A percentile compares a stretch with the other conserved stretches of the same genome.
Conservation (phyloP, 495 filamentous ascomycete genomes). For the Thermothielavioides terrestris region DNA sequence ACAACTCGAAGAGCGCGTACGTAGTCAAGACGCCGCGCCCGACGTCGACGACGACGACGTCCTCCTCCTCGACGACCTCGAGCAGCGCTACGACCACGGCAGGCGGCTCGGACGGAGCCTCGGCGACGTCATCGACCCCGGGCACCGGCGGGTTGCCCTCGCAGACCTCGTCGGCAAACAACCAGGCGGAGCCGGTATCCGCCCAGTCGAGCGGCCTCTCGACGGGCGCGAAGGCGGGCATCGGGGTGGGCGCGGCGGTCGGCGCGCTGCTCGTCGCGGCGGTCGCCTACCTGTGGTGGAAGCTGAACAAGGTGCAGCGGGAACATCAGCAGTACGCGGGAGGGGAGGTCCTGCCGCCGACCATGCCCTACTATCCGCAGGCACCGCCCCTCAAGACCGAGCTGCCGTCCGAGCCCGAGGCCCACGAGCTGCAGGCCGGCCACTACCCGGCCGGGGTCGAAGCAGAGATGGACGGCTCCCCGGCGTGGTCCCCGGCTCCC, state of each 20-base stretch:
- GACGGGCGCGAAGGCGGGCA: neutral
- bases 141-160: too few relatives aligned
- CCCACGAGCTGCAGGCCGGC: neutral
- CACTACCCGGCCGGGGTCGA: neutral
- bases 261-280: neutral
- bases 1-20: neutral
- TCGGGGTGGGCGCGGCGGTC: neutral
- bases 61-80: neutral
- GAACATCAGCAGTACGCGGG: too few relatives aligned
- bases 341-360: too few relatives aligned
- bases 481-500: too few relatives aligned
- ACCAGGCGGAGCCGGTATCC: neutral
- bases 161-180: too few relatives aligned
- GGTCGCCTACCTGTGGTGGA: neutral
- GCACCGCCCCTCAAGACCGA: neutral
- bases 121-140: too few relatives aligned
- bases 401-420: neutral
- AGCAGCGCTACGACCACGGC: neutral
- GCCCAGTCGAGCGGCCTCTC: neutral
- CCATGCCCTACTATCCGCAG: neutral
- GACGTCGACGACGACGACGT: too few relatives aligned
- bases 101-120: too few relatives aligned
- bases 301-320: neutral
- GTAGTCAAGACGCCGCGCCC: neutral
- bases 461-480: too few relatives aligned